Percentiles rank a stretch among this genome's conserved stretches.
phyloP scores from a whole-genome alignment of 352 stramenopile genomes.

The Globisporangium cylindrosporum region DNA sequence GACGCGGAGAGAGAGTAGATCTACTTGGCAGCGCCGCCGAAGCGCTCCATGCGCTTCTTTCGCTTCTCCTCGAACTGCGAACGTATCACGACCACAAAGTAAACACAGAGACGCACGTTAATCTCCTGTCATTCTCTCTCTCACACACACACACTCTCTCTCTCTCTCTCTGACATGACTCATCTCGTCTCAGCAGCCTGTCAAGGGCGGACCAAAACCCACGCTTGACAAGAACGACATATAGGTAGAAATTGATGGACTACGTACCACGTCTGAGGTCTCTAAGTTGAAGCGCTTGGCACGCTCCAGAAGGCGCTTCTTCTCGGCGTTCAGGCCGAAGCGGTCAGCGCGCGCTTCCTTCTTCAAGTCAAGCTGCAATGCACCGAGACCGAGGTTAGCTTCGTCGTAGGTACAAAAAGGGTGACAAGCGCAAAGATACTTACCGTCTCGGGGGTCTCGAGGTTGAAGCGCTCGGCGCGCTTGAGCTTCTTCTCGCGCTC shows the following conservation, averaged over 20 bases:
- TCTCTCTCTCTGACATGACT: background rate
- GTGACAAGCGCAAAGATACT: slow-evolving; percentile 6
- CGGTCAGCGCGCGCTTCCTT: slow-evolving; percentile 74
- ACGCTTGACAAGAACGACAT: background rate
- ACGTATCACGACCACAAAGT: background rate
- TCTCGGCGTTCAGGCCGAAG: slow-evolving; percentile 80
- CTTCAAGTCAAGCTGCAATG: slow-evolving; percentile 70
- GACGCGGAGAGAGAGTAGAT: no score
- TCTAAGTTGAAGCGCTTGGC: slow-evolving; percentile 84
- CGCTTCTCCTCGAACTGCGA: slow-evolving; percentile 71
- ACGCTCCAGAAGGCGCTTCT: slow-evolving; percentile 76
- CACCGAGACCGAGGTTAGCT: no score
- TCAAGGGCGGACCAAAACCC: slow-evolving; percentile 7
- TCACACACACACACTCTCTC: background rate
- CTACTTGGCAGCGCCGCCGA: slow-evolving; percentile 29
- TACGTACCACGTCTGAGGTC: slow-evolving; percentile 70
- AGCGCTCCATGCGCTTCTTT: slow-evolving; percentile 71
- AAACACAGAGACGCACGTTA: background rate
- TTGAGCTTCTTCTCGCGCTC: slow-evolving; percentile 72
- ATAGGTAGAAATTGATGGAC: background rate
- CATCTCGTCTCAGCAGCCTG: background rate
- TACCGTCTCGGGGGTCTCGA: slow-evolving; percentile 79
- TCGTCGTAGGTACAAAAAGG: no score
- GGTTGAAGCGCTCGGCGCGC: slow-evolving; percentile 69
- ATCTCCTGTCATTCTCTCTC: background rate